Conservation (phyloP, 441 rosid species). For the Metrosideros polymorpha region DNA sequence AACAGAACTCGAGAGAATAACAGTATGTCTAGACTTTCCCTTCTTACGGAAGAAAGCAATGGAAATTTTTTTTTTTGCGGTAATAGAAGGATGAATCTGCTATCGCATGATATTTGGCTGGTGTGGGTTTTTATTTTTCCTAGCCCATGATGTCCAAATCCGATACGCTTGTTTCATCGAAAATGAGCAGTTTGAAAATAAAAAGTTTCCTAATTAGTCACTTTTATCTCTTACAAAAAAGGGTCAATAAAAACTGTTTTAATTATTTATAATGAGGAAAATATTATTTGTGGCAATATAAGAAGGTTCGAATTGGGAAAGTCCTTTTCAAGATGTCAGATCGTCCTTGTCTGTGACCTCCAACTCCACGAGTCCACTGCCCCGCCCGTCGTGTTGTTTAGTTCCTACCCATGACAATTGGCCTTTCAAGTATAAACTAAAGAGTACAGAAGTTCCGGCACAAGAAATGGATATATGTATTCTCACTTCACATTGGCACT, state of each 20-base stretch:
- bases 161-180: background rate
- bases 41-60: background rate
- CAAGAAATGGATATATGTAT: background rate
- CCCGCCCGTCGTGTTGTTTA: background rate
- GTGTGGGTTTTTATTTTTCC: background rate
- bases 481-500: background rate
- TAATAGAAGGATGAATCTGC: background rate
- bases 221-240: background rate
- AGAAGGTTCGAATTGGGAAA: too few relatives aligned
- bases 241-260: too few relatives aligned
- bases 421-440: background rate
- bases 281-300: too few relatives aligned
- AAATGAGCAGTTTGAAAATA: background rate
- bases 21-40: background rate
- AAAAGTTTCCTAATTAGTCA: fast-evolving
- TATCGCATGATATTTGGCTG: background rate
- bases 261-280: too few relatives aligned
- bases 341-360: too few relatives aligned
- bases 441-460: background rate
- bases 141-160: background rate
- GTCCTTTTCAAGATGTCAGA: too few relatives aligned
- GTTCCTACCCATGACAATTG: background rate
- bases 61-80: background rate
- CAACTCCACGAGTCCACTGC: background rate
- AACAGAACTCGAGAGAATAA: background rate